phyloP scores from a whole-genome alignment of 176 grass and related monocot species.

The Dendrocalamus sinicus region DNA sequence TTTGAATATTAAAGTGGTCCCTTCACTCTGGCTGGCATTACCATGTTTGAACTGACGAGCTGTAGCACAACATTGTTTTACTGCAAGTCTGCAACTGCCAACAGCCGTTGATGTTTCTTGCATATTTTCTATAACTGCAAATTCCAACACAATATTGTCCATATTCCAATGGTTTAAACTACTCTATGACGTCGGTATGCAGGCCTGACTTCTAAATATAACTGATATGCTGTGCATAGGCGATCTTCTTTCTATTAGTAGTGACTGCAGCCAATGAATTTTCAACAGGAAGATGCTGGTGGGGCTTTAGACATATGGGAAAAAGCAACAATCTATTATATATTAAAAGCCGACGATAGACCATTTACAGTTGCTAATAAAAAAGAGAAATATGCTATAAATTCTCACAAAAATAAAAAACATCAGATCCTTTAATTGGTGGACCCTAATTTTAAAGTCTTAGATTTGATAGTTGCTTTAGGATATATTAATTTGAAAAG shows the following conservation, averaged over 20 bases:
- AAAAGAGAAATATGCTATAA: too few species aligned
- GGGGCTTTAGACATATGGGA: slow-evolving; percentile 52
- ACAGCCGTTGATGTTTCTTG: not conserved
- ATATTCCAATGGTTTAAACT: slow-evolving; percentile 1
- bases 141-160: not conserved
- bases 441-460: too few species aligned
- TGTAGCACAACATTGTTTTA: not conserved
- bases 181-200: not conserved
- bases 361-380: too few species aligned
- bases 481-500: too few species aligned
- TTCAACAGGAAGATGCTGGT: slow-evolving; percentile 92
- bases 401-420: too few species aligned
- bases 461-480: too few species aligned
- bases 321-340: too few species aligned
- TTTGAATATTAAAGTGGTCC: not conserved
- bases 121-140: not conserved
- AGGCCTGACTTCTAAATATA: not conserved
- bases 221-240: not conserved
- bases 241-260: slow-evolving; percentile 9
- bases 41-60: not conserved
- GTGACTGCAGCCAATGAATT: slow-evolving; percentile 7
- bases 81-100: not conserved
- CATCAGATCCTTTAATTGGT: too few species aligned
- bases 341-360: too few species aligned
- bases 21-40: not conserved